Evolutionary conservation across 2,329 filamentous ascomycete genomes (phyloP).

Genomic region (Westerdykella ornata): DNA sequence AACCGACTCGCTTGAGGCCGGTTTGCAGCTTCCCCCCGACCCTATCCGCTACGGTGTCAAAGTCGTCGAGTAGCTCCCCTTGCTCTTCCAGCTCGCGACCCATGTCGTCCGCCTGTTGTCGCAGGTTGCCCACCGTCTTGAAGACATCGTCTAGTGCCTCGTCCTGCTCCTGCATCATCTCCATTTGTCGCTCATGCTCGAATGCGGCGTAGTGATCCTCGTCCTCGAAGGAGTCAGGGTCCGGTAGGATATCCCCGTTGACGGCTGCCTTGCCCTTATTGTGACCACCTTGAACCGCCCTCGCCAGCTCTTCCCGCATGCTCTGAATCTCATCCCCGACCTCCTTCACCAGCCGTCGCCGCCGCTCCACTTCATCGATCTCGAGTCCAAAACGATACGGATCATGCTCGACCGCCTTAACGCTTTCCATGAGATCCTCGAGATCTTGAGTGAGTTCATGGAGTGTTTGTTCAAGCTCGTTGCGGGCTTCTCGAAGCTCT

Average conservation of each 20-base stretch:
- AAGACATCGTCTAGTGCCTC: conserved; percentile 88
- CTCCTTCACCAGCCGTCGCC: conserved; percentile 77
- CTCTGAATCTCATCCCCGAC: conserved; percentile 82
- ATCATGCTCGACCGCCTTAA: conserved; percentile 79
- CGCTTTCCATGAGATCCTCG: conserved; percentile 77
- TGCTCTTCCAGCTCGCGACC: conserved; percentile 94
- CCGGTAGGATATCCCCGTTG: conserved; percentile 51
- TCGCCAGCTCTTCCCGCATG: conserved; percentile 76
- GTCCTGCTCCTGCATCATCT: conserved; percentile 94
- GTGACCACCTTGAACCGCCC: conserved; percentile 45
- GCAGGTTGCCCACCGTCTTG: conserved; percentile 81
- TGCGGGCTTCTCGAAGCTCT: conserved; percentile 56
- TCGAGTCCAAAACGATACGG: conserved; percentile 83
- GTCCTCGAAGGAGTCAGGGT: conserved; percentile 52
- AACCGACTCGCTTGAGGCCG: conserved; percentile 77
- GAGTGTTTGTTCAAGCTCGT: conserved; percentile 74
- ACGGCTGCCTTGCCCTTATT: conserved; percentile 34
- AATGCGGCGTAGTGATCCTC: conserved; percentile 67
- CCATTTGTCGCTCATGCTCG: conserved; percentile 82
- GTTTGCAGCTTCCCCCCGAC: conserved; percentile 79
- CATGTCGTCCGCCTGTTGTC: conserved; percentile 91
- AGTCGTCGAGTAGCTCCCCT: conserved; percentile 75
- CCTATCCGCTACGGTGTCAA: conserved; percentile 77
- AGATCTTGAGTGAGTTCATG: conserved; percentile 73
- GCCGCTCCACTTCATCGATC: conserved; percentile 70